Evolutionary conservation across 2,329 filamentous ascomycete genomes (phyloP), one percentile per base, ranked within the genome.

Genomic region (Pestalotiopsis sp.): DNA sequence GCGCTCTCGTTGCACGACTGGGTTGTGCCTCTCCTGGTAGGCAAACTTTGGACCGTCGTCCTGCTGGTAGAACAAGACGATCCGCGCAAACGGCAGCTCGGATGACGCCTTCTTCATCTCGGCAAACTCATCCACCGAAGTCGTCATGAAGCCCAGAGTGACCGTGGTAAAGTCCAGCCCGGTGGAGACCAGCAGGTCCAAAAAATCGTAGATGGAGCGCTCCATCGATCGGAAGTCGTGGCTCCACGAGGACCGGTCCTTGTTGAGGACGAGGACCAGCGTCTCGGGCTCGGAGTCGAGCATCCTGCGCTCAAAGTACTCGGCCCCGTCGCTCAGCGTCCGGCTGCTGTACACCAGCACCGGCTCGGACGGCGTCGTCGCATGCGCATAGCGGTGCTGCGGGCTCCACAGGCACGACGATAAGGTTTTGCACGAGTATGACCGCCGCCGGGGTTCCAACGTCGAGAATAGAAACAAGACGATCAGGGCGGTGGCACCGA

Each of bases 351-450:
- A 70, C 66, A 74, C 73, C 26, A 67, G 70, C 48, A 68, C 65
- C 63, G 69, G 58, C 60, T 61, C 30, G 71, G 44, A 30, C 72
- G 71, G 14, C 73, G 71, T 52, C 14, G 72, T 67, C 35, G 68
- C 68, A 52, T 72, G 74, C 40, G 70, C 59, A 65, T 75, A 75
- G 17, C 60, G 68, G 58, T 72, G 71, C 24, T 73, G 67, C 14
- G 68, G 70, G 55, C 71, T 70, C 22, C 66, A 69, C 11, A 76
- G 38, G 59, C 74, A 76, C 7, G 72, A 73, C 14, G 67, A 66
- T 22, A 73, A 69, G 4, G 74, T 73, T 71, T 75, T 74, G 67
- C 75, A 75, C n/a, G 73, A 75, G 72, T 73, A 75, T 24, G 74
- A 72, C 10, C 73, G 70, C 24, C 69, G 68, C 63, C 73, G 69